Evolutionary conservation across 371 early-diverging fungal species (phyloP).

Genomic region (Syncephalastrum monosporum): DNA sequence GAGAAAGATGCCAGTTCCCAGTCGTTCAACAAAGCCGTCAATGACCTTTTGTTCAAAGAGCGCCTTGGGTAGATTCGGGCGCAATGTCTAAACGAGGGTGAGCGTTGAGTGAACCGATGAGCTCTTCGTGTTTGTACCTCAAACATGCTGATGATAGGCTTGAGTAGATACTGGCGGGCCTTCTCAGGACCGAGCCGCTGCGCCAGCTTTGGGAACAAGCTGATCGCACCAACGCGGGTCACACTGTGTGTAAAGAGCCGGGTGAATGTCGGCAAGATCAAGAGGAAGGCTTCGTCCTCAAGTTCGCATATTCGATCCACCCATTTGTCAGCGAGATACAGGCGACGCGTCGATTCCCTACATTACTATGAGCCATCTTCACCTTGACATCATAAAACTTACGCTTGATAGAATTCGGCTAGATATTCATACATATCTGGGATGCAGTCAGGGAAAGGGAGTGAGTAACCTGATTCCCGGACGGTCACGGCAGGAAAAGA

Average conservation of each 20-base stretch:
- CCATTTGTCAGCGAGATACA: constrained; percentile 60
- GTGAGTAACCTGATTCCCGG: constrained; percentile 39
- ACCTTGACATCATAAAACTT: constrained; percentile 13
- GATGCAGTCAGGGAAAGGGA: constrained; percentile 54
- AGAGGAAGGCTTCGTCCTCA: constrained; percentile 58
- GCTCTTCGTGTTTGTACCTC: constrained; percentile 39
- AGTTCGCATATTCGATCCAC: constrained; percentile 60
- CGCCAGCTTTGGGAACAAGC: constrained; percentile 58
- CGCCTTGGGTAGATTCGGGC: constrained; percentile 52
- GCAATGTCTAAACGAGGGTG: constrained; percentile 35
- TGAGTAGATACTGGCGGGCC: constrained; percentile 51
- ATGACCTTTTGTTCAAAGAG: constrained; percentile 45
- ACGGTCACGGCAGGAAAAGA: constrained; percentile 50
- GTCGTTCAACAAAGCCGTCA: constrained; percentile 52
- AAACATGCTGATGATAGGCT: constrained; percentile 61
- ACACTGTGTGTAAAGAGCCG: constrained; percentile 51
- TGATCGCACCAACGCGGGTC: constrained; percentile 54
- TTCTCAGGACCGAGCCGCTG: constrained; percentile 58
- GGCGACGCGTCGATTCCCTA: constrained; percentile 46
- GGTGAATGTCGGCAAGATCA: constrained; percentile 60
- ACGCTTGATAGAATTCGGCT: constrained; percentile 59
- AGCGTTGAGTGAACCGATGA: background rate
- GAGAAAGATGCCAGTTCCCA: constrained; percentile 56
- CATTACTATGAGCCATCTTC: background rate
- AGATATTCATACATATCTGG: constrained; percentile 65